phyloP scores from a whole-genome alignment of 73 alveolate genomes.

The Uronychia setigera region DNA sequence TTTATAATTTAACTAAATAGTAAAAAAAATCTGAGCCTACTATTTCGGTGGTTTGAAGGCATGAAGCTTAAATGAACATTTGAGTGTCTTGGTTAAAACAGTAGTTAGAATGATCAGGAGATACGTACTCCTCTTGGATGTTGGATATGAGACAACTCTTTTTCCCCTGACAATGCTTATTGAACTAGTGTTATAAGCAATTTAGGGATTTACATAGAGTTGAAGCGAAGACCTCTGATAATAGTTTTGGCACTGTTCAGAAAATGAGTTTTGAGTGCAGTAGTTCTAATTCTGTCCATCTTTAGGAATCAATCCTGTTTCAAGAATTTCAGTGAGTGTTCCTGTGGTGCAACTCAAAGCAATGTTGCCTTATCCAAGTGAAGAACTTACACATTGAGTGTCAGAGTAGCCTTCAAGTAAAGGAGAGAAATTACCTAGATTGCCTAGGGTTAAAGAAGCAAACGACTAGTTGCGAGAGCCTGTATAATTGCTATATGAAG shows the following conservation, averaged over 20 bases:
- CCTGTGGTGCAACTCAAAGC: conserved; percentile 14
- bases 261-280: not conserved
- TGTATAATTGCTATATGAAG: conserved; percentile 13
- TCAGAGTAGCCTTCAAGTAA: conserved; percentile 47
- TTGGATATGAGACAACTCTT: not conserved
- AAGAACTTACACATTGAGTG: conserved; percentile 28
- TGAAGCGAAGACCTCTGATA: not conserved
- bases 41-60: not conserved
- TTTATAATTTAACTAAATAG: not conserved
- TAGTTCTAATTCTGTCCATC: too few relatives aligned
- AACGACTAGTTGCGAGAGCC: not conserved
- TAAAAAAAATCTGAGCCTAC: not conserved
- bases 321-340: not conserved
- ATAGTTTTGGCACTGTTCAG: not conserved
- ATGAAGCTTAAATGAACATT: conserved; percentile 26
- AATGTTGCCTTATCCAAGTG: conserved; percentile 21
- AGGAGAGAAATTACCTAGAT: conserved; percentile 47
- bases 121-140: not conserved
- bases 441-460: not conserved
- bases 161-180: not conserved
- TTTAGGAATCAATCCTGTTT: conserved; percentile 19
- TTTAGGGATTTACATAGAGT: not conserved
- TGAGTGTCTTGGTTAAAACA: conserved; percentile 30
- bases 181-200: not conserved
- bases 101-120: not conserved